These are phyloP conservation scores for Hypoxylon sp. DNA, from an alignment of 2,329 filamentous ascomycete genomes.

Conservation along the genomic window DNA sequence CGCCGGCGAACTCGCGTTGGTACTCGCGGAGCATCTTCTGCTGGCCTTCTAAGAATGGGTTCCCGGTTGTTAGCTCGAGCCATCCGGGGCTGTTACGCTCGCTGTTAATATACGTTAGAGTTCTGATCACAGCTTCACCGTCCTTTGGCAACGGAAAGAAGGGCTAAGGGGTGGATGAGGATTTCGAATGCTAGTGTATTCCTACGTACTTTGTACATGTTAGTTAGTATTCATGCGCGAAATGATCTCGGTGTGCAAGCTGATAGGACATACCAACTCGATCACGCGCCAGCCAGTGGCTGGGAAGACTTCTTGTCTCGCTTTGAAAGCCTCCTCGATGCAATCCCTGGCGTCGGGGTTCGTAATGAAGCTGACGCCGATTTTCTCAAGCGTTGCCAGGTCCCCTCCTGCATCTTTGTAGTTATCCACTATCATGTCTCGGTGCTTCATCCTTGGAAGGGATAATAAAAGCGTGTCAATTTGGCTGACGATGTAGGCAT, in stretches of 20 bases:
- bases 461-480: not conserved
- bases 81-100: constrained; percentile 5
- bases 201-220: constrained; percentile 15
- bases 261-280: constrained; percentile 24
- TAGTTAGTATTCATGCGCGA: not conserved
- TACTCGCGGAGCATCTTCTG: constrained; percentile 28
- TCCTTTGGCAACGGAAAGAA: not conserved
- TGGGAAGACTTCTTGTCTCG: not conserved
- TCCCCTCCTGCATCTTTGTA: constrained; percentile 16
- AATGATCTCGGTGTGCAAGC: too few species aligned
- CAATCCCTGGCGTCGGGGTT: not conserved
- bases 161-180: not conserved
- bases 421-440: constrained; percentile 37
- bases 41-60: constrained; percentile 25
- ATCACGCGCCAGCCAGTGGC: not conserved
- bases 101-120: constrained; percentile 13
- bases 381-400: not conserved
- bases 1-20: constrained; percentile 1
- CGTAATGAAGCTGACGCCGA: constrained; percentile 17
- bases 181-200: not conserved
- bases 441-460: constrained; percentile 24
- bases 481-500: constrained; percentile 4
- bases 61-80: constrained; percentile 7
- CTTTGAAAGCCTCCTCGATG: constrained; percentile 5
- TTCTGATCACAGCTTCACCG: too few species aligned